These are phyloP conservation scores for Botrytis elliptica DNA, from an alignment of 2,329 filamentous ascomycete genomes.

Conservation along the genomic window DNA sequence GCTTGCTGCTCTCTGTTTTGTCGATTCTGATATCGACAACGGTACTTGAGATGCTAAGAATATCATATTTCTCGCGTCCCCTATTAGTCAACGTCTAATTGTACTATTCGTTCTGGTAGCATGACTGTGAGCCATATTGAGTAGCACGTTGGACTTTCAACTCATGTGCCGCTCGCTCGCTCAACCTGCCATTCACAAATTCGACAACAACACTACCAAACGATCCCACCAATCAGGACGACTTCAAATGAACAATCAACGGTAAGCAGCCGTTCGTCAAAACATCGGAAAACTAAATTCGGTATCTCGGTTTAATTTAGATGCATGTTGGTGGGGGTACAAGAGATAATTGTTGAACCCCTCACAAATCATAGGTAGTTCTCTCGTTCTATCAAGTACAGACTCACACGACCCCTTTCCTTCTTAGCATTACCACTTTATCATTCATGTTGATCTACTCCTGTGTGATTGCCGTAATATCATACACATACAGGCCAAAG, in stretches of 20 bases:
- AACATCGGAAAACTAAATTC: neutral
- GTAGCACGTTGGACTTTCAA: neutral
- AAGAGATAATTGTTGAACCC: neutral
- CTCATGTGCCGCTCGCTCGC: neutral
- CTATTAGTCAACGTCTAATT: neutral
- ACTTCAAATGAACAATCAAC: neutral
- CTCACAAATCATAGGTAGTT: neutral
- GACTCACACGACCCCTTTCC: neutral
- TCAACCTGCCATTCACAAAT: neutral
- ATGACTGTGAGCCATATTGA: neutral
- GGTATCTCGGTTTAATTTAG: slow-evolving; percentile 4
- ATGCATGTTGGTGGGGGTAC: neutral
- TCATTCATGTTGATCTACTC: neutral
- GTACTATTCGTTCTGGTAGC: neutral
- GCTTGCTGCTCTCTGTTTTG: neutral
- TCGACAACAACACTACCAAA: neutral
- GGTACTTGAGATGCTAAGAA: neutral
- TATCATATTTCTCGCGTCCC: neutral
- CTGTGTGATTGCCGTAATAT: neutral
- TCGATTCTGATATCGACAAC: neutral
- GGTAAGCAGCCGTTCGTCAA: neutral
- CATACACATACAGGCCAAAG: neutral
- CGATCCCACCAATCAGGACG: neutral
- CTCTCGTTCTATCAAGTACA: neutral
- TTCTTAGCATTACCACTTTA: neutral